A percentile compares a stretch with the other conserved stretches of the same genome.
Evolutionary conservation across 208 protist genomes (phyloP).

Genomic region (Acanthamoeba castellanii): DNA sequence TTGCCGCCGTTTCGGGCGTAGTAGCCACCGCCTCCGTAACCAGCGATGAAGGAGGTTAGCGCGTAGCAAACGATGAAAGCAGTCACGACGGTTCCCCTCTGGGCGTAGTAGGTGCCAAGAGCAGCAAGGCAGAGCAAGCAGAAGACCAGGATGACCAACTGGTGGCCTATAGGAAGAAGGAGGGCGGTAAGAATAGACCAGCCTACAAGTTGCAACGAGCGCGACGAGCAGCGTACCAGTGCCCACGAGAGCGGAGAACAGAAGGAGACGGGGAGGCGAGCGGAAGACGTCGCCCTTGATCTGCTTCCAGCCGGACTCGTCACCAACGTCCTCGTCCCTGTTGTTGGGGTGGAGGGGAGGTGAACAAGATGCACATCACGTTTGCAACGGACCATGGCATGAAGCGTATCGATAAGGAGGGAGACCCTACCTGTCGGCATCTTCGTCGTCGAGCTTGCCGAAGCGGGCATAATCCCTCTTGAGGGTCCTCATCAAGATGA

Average conservation of each 20-base stretch:
- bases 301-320: conserved; percentile 96
- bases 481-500: conserved; percentile 94
- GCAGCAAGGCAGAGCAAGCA: conserved; percentile 51
- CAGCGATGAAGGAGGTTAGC: conserved; percentile 90
- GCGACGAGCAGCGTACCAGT: conserved; percentile 69
- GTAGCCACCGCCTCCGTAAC: conserved; percentile 90
- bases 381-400: neutral
- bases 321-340: conserved; percentile 85
- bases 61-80: conserved; percentile 89
- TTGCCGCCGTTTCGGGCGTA: conserved; percentile 85
- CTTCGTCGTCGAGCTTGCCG: conserved; percentile 87
- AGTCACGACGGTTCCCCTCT: conserved; percentile 87
- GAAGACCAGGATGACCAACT: conserved; percentile 69
- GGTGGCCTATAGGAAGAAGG: conserved; percentile 32
- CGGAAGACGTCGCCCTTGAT: conserved; percentile 96
- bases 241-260: conserved; percentile 92
- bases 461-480: conserved; percentile 91
- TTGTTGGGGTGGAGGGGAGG: neutral
- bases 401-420: neutral
- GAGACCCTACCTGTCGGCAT: conserved; percentile 58
- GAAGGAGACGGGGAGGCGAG: conserved; percentile 86
- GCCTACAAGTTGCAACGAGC: neutral
- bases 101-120: conserved; percentile 39
- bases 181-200: neutral
- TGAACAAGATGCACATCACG: neutral